phyloP scores from a whole-genome alignment of 805 yeast species.

The Saccharomycopsis oosterbeekiorum region DNA sequence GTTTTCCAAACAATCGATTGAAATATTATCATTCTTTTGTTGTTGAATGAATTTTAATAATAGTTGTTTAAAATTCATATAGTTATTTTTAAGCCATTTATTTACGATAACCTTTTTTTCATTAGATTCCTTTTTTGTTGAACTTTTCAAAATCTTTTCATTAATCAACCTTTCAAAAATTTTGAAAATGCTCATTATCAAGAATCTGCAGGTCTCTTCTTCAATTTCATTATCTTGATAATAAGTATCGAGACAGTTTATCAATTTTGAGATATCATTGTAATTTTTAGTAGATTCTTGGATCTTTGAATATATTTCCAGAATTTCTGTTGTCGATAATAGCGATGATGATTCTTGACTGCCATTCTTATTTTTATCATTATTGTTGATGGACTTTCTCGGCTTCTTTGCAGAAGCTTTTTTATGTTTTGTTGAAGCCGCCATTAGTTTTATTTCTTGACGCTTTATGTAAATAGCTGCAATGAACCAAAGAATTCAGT shows the following conservation, averaged over 20 bases:
- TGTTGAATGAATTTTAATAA: conserved; percentile 34
- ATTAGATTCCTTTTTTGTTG: conserved; percentile 26
- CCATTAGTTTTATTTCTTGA: not conserved
- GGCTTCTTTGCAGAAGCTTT: not conserved
- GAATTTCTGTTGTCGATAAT: conserved; percentile 19
- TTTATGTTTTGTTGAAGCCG: not conserved
- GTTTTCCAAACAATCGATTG: conserved; percentile 46
- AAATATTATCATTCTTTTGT: conserved; percentile 33
- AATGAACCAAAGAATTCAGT: not conserved
- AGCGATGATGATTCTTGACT: not conserved
- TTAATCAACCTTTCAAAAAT: conserved; percentile 40
- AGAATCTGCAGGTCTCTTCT: conserved; percentile 25
- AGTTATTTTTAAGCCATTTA: conserved; percentile 54
- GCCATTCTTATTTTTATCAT: not conserved
- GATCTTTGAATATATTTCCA: conserved; percentile 24
- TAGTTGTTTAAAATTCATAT: conserved; percentile 40
- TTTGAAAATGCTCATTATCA: conserved; percentile 34
- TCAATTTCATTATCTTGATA: conserved; percentile 7
- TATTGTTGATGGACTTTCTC: not conserved
- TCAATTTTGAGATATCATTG: conserved; percentile 42
- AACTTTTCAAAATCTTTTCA: conserved; percentile 31
- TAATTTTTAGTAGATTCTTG: conserved; percentile 38
- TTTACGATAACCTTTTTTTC: conserved; percentile 42
- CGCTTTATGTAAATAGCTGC: too few species aligned
- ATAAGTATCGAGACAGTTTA: conserved; percentile 30